These are phyloP conservation scores for Talaromyces sp. DNA, from an alignment of 2,329 filamentous ascomycete genomes.

Conservation along the genomic window DNA sequence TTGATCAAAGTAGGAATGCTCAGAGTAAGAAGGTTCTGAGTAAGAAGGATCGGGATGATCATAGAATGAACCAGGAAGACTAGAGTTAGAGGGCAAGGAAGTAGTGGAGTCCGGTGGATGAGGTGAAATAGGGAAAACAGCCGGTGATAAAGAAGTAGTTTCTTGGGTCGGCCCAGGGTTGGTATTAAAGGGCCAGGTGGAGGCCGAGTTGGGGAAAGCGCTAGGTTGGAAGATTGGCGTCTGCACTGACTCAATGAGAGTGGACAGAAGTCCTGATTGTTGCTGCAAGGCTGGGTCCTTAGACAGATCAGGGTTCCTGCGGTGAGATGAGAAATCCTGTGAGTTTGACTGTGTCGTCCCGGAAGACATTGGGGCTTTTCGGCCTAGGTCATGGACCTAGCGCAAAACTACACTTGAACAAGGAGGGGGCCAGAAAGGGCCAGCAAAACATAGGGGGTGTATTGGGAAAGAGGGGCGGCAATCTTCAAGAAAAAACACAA, in stretches of 20 bases:
- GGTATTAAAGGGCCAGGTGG: constrained; percentile 17
- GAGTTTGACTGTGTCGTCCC: constrained; percentile 22
- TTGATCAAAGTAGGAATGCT: not conserved
- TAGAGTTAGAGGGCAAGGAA: constrained; percentile 10
- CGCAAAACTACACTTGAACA: constrained; percentile 13
- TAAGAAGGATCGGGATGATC: not conserved
- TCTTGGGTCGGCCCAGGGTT: constrained; percentile 7
- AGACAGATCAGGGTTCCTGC: constrained; percentile 17
- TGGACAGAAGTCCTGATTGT: constrained; percentile 7
- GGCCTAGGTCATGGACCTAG: constrained; percentile 20
- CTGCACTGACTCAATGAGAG: constrained; percentile 17
- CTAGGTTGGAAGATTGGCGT: constrained; percentile 16
- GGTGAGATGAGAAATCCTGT: constrained; percentile 19
- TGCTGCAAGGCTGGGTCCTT: constrained; percentile 12
- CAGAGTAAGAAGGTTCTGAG: not conserved
- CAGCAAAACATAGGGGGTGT: constrained; percentile 12
- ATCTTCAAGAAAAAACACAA: constrained; percentile 13
- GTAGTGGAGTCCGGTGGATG: constrained; percentile 13
- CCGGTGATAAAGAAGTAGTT: constrained; percentile 3
- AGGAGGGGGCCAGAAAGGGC: constrained; percentile 12
- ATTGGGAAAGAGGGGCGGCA: constrained; percentile 5
- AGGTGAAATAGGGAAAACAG: constrained; percentile 8
- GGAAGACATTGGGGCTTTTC: constrained; percentile 22
- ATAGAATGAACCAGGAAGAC: constrained; percentile 10
- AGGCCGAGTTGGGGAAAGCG: constrained; percentile 9